Percentiles rank a stretch among this genome's conserved stretches.
These are phyloP conservation scores for Pseudogymnoascus sp. DNA, from an alignment of 2,329 filamentous ascomycete species.

Conservation along the genomic window DNA sequence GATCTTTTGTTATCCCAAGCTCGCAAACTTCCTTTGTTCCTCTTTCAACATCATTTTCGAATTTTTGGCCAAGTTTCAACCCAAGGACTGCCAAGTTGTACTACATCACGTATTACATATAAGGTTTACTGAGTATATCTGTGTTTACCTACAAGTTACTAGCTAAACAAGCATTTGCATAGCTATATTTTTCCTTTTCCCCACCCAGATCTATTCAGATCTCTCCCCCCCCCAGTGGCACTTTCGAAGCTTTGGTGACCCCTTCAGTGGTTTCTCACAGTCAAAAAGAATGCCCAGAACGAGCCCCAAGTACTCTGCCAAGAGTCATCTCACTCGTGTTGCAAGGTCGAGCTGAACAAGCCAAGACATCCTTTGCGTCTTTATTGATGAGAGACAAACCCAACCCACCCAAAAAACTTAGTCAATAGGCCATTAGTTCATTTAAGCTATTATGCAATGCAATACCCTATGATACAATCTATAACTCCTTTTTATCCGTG, in stretches of 20 bases:
- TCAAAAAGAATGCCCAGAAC: conserved; percentile 81
- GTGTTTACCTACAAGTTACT: background rate
- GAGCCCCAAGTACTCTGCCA: conserved; percentile 71
- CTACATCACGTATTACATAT: background rate
- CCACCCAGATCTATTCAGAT: background rate
- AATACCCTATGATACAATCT: conserved; percentile 14
- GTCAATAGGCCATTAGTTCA: conserved; percentile 1
- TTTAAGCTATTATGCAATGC: background rate
- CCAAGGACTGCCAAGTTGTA: background rate
- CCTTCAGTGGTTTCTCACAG: conserved; percentile 64
- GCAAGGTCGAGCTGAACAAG: conserved; percentile 64
- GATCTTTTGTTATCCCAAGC: conserved; percentile 2
- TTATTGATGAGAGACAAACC: conserved; percentile 64
- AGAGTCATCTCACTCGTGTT: conserved; percentile 90
- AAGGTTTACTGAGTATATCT: background rate
- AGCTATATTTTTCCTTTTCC: background rate
- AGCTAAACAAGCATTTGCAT: background rate
- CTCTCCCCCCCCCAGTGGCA: conserved; percentile 41
- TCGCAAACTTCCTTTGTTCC: conserved; percentile 7
- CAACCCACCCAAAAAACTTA: background rate
- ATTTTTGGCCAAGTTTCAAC: background rate
- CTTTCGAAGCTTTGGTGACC: conserved; percentile 87
- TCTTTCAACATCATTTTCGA: conserved; percentile 7
- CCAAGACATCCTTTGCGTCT: conserved; percentile 81
- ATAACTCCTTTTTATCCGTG: conserved; percentile 42